Percentiles rank a stretch among this genome's conserved stretches.
Conservation (phyloP, 148 eudicot genomes). For the Nepenthes mirabilis region DNA sequence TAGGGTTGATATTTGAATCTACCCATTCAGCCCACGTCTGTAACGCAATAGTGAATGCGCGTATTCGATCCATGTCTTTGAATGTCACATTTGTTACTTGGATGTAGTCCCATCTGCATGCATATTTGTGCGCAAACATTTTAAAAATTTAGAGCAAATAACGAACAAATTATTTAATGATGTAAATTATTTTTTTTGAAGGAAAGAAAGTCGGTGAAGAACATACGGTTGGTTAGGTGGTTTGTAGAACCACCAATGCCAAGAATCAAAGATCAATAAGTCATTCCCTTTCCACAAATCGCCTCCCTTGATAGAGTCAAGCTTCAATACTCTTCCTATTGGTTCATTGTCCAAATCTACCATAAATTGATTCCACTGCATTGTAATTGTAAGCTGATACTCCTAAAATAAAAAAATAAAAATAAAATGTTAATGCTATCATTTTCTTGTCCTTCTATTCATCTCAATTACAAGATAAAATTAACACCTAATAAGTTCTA, state of each 20-base stretch:
- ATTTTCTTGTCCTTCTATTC: no score
- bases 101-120: constrained; percentile 74
- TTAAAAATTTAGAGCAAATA: background rate
- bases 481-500: no score
- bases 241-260: constrained; percentile 97
- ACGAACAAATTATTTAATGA: background rate
- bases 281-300: constrained; percentile 60
- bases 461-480: no score
- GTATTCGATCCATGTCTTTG: constrained; percentile 69
- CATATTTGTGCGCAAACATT: background rate
- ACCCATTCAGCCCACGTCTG: constrained; percentile 84
- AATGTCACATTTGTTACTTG: constrained; percentile 24
- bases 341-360: constrained; percentile 60
- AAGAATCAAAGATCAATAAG: constrained; percentile 72
- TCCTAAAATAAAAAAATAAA: background rate
- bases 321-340: constrained; percentile 50
- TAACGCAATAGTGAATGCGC: constrained; percentile 63
- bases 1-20: constrained; percentile 51
- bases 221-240: constrained; percentile 77
- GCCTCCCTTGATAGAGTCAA: constrained; percentile 57
- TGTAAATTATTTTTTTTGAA: background rate
- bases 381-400: no score
- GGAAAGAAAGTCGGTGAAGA: background rate
- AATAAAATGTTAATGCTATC: no score
- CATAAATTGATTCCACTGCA: background rate